phyloP scores from a whole-genome alignment of 2,329 filamentous ascomycete species.

The Clonostachys rhizophaga region DNA sequence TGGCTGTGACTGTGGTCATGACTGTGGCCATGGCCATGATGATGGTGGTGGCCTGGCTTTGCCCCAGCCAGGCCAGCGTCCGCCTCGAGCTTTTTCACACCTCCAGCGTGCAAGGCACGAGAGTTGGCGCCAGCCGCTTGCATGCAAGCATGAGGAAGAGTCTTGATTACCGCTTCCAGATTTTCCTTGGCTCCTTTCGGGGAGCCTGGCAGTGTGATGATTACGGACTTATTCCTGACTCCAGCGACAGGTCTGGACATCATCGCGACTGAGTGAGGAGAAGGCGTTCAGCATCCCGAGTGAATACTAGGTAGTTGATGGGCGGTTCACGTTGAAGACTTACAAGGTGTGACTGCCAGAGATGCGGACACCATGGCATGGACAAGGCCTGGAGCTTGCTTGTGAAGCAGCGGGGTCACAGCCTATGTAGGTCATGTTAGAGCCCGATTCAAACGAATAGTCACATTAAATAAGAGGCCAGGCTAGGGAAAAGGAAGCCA shows the following conservation, averaged over 20 bases:
- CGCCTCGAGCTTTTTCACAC: conserved; percentile 76
- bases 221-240: conserved; percentile 73
- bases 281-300: conserved; percentile 12
- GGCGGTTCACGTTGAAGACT: conserved; percentile 23
- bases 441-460: neutral
- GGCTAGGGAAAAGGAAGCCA: neutral
- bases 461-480: neutral
- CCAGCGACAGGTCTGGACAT: conserved; percentile 95
- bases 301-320: neutral
- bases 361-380: conserved; percentile 91
- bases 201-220: conserved; percentile 88
- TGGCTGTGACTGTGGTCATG: conserved; percentile 45
- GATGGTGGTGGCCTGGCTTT: conserved; percentile 48
- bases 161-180: conserved; percentile 78
- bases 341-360: conserved; percentile 83
- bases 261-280: conserved; percentile 67
- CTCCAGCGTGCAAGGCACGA: conserved; percentile 71
- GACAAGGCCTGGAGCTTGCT: conserved; percentile 84
- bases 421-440: conserved; percentile 45
- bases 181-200: conserved; percentile 96
- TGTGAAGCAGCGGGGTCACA: conserved; percentile 73
- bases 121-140: conserved; percentile 85
- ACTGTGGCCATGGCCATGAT: conserved; percentile 45
- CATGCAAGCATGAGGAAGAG: conserved; percentile 91
- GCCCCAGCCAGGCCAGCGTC: conserved; percentile 63